A percentile compares a stretch with the other conserved stretches of the same genome.
These are phyloP conservation scores for Cordyceps tenuipes DNA, from an alignment of 2,329 filamentous ascomycete genomes.

Conservation along the genomic window DNA sequence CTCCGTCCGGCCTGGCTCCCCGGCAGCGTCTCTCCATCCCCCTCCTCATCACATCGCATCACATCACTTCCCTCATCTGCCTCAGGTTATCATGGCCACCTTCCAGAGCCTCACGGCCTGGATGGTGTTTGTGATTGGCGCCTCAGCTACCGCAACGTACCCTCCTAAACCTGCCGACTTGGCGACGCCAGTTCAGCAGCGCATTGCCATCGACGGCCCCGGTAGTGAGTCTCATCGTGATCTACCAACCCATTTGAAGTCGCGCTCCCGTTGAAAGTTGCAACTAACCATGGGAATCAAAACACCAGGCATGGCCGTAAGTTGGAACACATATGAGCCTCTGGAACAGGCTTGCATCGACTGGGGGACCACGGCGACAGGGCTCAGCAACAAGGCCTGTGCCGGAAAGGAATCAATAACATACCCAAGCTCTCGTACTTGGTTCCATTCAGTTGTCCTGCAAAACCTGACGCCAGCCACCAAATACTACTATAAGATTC, in stretches of 20 bases:
- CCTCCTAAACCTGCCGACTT: constrained; percentile 39
- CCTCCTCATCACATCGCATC: neutral
- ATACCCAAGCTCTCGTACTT: constrained; percentile 46
- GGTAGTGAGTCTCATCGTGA: constrained; percentile 29
- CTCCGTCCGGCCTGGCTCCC: neutral
- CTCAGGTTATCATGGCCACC: neutral
- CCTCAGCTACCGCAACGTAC: neutral
- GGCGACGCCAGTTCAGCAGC: constrained; percentile 46
- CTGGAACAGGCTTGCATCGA: constrained; percentile 38
- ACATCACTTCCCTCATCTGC: neutral
- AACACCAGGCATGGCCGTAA: constrained; percentile 38
- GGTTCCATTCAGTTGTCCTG: constrained; percentile 39
- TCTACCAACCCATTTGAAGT: neutral
- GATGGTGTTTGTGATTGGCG: neutral
- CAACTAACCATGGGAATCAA: neutral
- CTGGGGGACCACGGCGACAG: constrained; percentile 37
- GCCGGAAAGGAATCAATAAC: constrained; percentile 35
- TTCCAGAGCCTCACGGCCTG: neutral
- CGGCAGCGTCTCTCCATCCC: neutral
- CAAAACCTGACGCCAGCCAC: constrained; percentile 39
- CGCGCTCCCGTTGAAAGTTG: neutral
- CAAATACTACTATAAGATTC: constrained; percentile 53
- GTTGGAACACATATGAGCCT: constrained; percentile 48
- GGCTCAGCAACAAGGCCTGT: constrained; percentile 33
- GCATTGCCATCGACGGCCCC: constrained; percentile 42